A percentile compares a stretch with the other conserved stretches of the same genome.
Conservation (phyloP, 139 green algal genomes). For the Ettlia oleoabundans region DNA sequence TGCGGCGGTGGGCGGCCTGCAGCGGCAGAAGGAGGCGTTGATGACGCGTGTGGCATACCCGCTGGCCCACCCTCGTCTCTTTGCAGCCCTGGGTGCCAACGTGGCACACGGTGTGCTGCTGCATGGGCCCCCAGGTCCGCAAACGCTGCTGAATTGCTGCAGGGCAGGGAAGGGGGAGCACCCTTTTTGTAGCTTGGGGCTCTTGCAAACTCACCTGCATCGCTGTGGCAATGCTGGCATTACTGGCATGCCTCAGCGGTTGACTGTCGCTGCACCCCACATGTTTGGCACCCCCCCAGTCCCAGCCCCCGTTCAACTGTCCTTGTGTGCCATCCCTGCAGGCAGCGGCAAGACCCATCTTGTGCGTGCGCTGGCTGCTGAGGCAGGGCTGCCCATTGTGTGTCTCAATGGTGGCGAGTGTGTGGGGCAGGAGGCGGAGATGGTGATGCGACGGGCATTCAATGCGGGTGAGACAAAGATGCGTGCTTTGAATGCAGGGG, state of each 20-base stretch:
- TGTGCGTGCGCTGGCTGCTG: conserved; percentile 82
- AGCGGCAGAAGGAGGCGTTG: conserved; percentile 77
- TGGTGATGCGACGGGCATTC: conserved; percentile 29
- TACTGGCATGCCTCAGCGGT: too few species aligned
- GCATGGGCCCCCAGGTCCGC: conserved; percentile 77
- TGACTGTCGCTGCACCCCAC: too few species aligned
- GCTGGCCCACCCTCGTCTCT: conserved; percentile 86
- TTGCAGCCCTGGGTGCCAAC: conserved; percentile 78
- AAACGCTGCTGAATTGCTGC: background rate
- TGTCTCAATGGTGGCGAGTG: conserved; percentile 73
- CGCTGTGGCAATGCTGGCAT: too few species aligned
- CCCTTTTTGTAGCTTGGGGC: background rate
- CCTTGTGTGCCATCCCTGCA: too few species aligned
- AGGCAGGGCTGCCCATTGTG: conserved; percentile 81
- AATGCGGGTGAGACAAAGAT: background rate
- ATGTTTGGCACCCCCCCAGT: too few species aligned
- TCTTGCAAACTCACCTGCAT: too few species aligned
- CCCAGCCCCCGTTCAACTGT: too few species aligned
- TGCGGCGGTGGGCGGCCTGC: conserved; percentile 79
- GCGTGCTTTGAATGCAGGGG: too few species aligned
- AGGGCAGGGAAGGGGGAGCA: background rate
- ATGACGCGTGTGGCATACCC: conserved; percentile 81
- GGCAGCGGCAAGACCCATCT: conserved; percentile 86
- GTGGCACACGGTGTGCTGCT: conserved; percentile 84
- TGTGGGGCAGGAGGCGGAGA: conserved; percentile 53